Conservation (phyloP, 345 rosid genomes). For the Mangifera indica region DNA sequence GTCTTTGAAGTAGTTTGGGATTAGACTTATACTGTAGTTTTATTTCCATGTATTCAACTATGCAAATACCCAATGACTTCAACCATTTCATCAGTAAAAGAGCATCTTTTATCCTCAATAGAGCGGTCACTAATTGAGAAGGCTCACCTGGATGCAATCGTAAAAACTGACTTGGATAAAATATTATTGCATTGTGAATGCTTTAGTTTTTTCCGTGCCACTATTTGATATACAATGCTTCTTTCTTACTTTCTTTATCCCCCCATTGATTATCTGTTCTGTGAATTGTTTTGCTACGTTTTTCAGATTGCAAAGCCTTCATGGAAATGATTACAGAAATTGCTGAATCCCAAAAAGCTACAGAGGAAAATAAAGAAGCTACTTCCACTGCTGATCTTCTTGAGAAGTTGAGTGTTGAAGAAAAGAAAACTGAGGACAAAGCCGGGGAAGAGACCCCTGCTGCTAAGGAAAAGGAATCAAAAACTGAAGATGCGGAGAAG, state of each 20-base stretch:
- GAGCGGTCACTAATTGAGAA: no score
- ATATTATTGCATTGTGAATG: no score
- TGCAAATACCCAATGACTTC: no score
- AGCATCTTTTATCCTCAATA: no score
- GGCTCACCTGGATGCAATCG: no score
- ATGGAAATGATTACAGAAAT: constrained; percentile 79
- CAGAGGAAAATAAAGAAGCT: constrained; percentile 69
- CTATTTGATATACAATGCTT: no score
- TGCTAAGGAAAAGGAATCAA: constrained; percentile 36
- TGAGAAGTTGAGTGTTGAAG: constrained; percentile 70
- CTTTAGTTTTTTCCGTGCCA: no score
- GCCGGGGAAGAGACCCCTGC: constrained; percentile 32
- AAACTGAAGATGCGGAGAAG: constrained; percentile 45
- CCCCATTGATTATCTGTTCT: not conserved
- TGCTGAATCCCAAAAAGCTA: constrained; percentile 55
- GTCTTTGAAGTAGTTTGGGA: no score
- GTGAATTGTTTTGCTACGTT: not conserved
- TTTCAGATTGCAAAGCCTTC: constrained; percentile 76
- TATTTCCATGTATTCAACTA: no score
- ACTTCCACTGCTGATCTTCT: constrained; percentile 68
- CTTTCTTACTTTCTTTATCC: not conserved
- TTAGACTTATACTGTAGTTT: no score
- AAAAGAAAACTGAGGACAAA: constrained; percentile 48
- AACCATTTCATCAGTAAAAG: no score
- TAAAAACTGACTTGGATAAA: no score